Base-by-base conservation (phyloP, 257 asterid species). In the Forsythia suspensa region DNA sequence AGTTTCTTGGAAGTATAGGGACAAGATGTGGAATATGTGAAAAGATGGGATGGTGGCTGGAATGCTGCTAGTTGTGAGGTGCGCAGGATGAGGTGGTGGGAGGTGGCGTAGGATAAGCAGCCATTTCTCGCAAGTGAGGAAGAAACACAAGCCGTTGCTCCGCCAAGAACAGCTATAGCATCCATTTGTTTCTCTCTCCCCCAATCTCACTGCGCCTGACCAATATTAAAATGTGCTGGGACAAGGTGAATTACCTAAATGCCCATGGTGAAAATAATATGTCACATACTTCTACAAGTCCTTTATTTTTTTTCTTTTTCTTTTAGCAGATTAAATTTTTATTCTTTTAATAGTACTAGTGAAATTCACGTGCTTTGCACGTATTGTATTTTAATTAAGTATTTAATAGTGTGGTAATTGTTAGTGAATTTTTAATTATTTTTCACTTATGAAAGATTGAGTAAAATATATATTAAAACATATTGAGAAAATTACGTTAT, bases 41-140 rank as follows among this genome's bases (percentile, higher is more conserved):
- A 91, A 36, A 88, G 92, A 75, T 69, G 87, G 76, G 91, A 66
- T 5, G 86, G 70, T 43, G 89, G 81, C 18, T 72, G 90, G 80
- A 89, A 89, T 78, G 95, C 85, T 52, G 97, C 88, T 68, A 88
- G 88, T 29, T 29, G 34, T 29, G 34, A 29, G 34, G 34, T 29
- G 34, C 34, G 85, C 67, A 71, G 84, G 86, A 77, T 73, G 29
- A 79, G 70, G 57, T 34, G 76, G 74, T 55, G 69, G 57, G 89
- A 20, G 44, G 88, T 76, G 12, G 84, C 71, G 83, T 46, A 76
- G 82, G 81, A 77, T 43, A 78, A 77, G 80, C 84, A 59, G 74
- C 67, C 78, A 77, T 82, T 76, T 57, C 38, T 78, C 4, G 84
- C 83, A 52, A 52, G 63, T 16, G 88, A 82, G 67, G 82, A 81